A percentile compares a stretch with the other conserved stretches of the same genome.
Evolutionary conservation across 345 rosid genomes (phyloP).

Genomic region (Combretum micranthum): DNA sequence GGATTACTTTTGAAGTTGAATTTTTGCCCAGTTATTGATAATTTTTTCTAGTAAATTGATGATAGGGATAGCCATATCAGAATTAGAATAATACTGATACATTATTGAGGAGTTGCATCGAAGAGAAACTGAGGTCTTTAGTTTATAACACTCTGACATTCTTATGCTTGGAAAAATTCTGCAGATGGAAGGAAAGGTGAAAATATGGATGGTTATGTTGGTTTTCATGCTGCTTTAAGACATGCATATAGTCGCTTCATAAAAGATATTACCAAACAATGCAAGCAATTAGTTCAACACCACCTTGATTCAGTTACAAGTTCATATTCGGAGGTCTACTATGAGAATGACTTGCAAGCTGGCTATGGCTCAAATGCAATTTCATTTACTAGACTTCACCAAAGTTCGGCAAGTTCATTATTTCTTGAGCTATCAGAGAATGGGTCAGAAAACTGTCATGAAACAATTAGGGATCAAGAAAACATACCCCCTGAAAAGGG

Average conservation of each 20-base stretch:
- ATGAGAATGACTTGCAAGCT: slow-evolving; percentile 60
- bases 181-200: slow-evolving; percentile 63
- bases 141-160: not conserved
- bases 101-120: too few species aligned
- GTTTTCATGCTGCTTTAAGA: slow-evolving; percentile 84
- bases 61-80: too few species aligned
- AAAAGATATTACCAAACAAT: slow-evolving; percentile 70
- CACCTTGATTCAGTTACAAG: slow-evolving; percentile 97
- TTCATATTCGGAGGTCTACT: slow-evolving; percentile 87
- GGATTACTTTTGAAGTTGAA: too few species aligned
- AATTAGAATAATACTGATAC: too few species aligned
- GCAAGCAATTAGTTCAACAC: slow-evolving; percentile 84
- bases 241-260: slow-evolving; percentile 67
- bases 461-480: slow-evolving; percentile 62
- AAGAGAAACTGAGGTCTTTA: not conserved
- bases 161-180: slow-evolving; percentile 9
- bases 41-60: too few species aligned
- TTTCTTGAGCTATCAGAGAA: slow-evolving; percentile 69
- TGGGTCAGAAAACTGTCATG: slow-evolving; percentile 31
- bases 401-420: slow-evolving; percentile 49
- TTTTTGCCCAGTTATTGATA: too few species aligned
- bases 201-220: slow-evolving; percentile 79
- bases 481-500: slow-evolving; percentile 70
- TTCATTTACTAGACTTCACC: slow-evolving; percentile 38
- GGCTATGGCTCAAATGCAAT: slow-evolving; percentile 40